phyloP scores from a whole-genome alignment of 805 yeast genomes.

The Pichia exigua region DNA sequence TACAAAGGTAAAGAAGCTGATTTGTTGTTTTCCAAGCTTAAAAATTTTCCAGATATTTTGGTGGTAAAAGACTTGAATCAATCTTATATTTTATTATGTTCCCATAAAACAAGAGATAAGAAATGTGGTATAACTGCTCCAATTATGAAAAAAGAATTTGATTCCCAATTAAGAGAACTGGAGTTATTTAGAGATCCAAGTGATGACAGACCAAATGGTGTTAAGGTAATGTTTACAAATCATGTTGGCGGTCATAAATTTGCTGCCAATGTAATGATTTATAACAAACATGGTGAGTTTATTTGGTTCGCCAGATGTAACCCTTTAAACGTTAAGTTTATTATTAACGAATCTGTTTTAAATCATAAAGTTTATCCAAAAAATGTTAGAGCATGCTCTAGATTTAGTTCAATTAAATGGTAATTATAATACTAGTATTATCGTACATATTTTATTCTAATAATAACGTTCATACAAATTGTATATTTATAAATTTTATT shows the following conservation, averaged over 20 bases:
- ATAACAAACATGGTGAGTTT: slow-evolving; percentile 62
- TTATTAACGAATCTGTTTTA: slow-evolving; percentile 68
- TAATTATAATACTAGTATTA: slow-evolving; percentile 14
- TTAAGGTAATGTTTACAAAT: slow-evolving; percentile 58
- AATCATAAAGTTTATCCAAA: slow-evolving; percentile 66
- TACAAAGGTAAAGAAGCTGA: slow-evolving; percentile 15
- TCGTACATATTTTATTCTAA: background rate
- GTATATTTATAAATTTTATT: background rate
- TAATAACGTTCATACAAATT: background rate
- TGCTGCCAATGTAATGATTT: slow-evolving; percentile 82
- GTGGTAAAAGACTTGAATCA: slow-evolving; percentile 33
- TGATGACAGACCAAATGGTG: slow-evolving; percentile 72
- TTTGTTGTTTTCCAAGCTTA: slow-evolving; percentile 7
- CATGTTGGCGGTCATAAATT: slow-evolving; percentile 97
- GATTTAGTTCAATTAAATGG: slow-evolving; percentile 48
- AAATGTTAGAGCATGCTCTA: slow-evolving; percentile 52
- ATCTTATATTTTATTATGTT: slow-evolving; percentile 66
- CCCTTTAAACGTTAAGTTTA: slow-evolving; percentile 67
- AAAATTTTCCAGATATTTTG: slow-evolving; percentile 24
- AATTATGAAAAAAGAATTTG: slow-evolving; percentile 72
- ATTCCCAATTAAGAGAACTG: slow-evolving; percentile 57
- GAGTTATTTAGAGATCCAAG: slow-evolving; percentile 70
- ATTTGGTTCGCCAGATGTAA: slow-evolving; percentile 85
- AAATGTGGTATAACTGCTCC: slow-evolving; percentile 95
- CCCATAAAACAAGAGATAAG: slow-evolving; percentile 87